These are phyloP conservation scores for Corchorus capsularis DNA, from an alignment of 345 rosid species.

Conservation along the genomic window DNA sequence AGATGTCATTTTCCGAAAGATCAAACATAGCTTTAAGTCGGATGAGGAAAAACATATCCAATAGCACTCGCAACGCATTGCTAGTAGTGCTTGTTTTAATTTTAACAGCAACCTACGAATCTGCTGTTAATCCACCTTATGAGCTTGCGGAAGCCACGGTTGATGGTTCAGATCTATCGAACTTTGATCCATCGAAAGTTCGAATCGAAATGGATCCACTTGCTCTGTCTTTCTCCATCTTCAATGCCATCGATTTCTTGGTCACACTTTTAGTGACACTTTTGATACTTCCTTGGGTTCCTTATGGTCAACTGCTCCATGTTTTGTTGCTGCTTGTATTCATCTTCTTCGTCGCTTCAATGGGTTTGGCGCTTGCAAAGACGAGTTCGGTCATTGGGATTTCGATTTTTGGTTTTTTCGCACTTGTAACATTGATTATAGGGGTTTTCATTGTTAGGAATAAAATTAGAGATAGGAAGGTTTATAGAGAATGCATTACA, in stretches of 20 bases:
- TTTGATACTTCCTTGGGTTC: background rate
- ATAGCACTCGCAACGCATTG: background rate
- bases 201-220: background rate
- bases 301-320: background rate
- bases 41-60: background rate
- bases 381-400: background rate
- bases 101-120: background rate
- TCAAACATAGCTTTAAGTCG: background rate
- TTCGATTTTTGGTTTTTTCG: background rate
- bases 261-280: background rate
- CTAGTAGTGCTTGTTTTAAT: background rate
- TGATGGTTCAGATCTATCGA: no score
- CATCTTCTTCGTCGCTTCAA: background rate
- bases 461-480: background rate
- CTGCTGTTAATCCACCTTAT: background rate
- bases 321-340: background rate
- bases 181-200: background rate
- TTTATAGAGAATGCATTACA: background rate
- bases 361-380: background rate
- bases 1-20: background rate
- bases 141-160: background rate
- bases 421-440: background rate
- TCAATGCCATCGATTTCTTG: background rate
- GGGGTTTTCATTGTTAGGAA: background rate
- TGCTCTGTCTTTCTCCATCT: background rate